Percentiles rank a stretch among this genome's conserved stretches.
Conservation (phyloP, 352 stramenopile species). For the Pythium coloratum region DNA sequence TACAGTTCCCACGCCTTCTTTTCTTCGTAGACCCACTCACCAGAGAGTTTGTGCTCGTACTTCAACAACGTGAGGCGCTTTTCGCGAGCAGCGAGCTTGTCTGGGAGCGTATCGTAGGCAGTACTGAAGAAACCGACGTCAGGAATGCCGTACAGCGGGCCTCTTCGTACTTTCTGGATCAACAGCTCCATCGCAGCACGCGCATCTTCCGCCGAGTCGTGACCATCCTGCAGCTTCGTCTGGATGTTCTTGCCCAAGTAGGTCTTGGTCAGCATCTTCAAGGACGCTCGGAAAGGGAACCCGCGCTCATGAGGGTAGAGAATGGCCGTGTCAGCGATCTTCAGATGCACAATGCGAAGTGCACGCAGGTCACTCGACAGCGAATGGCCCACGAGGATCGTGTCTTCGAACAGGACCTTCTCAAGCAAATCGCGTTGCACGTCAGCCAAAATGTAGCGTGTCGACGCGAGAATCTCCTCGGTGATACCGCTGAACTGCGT, state of each 20-base stretch:
- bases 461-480: constrained; percentile 57
- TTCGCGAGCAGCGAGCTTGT: constrained; percentile 46
- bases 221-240: constrained; percentile 52
- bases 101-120: constrained; percentile 67
- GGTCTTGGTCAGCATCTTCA: constrained; percentile 87
- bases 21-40: constrained; percentile 24
- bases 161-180: constrained; percentile 66
- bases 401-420: constrained; percentile 68
- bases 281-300: constrained; percentile 78
- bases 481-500: constrained; percentile 91
- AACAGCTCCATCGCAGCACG: constrained; percentile 77
- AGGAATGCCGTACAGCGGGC: constrained; percentile 72
- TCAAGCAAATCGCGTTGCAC: constrained; percentile 63
- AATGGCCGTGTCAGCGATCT: constrained; percentile 75
- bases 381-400: constrained; percentile 84
- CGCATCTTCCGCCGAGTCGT: constrained; percentile 86
- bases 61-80: constrained; percentile 57
- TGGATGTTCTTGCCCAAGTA: constrained; percentile 82
- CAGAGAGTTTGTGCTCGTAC: constrained; percentile 26
- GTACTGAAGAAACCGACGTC: constrained; percentile 34
- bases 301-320: constrained; percentile 83
- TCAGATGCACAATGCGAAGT: constrained; percentile 70
- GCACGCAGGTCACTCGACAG: constrained; percentile 85
- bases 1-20: constrained; percentile 76
- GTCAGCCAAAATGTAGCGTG: constrained; percentile 62